phyloP scores from a whole-genome alignment of 257 asterid species.

The Sherardia arvensis region DNA sequence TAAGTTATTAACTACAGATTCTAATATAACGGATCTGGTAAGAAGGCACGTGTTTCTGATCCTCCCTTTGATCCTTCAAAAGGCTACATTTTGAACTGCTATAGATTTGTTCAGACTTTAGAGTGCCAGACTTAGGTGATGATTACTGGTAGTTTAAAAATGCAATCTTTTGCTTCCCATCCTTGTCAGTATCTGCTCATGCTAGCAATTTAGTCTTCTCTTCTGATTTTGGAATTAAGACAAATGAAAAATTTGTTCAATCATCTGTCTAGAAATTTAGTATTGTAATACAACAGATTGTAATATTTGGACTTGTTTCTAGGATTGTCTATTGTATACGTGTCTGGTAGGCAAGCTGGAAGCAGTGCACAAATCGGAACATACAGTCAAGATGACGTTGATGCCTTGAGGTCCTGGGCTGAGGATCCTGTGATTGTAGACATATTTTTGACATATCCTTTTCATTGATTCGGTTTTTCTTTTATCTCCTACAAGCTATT shows the following conservation, averaged over 20 bases:
- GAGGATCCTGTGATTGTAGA: slow-evolving; percentile 84
- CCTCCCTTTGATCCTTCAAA: background rate
- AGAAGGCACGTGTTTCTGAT: background rate
- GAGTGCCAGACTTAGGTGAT: background rate
- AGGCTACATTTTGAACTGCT: background rate
- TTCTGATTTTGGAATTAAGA: background rate
- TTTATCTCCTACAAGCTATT: background rate
- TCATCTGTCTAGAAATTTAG: background rate
- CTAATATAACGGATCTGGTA: background rate
- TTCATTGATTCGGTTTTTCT: slow-evolving; percentile 6
- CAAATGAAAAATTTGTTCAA: background rate
- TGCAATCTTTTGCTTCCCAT: background rate
- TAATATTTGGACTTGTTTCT: slow-evolving; percentile 10
- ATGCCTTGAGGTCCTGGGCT: slow-evolving; percentile 81
- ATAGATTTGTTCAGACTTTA: background rate
- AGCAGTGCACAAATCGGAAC: slow-evolving; percentile 59
- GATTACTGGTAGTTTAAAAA: background rate
- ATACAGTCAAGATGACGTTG: slow-evolving; percentile 86
- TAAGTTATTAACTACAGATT: background rate
- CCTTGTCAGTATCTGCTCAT: background rate
- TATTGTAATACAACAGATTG: background rate
- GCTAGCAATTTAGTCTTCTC: background rate
- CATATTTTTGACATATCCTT: slow-evolving; percentile 94
- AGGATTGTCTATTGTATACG: slow-evolving; percentile 78
- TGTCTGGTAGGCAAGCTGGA: slow-evolving; percentile 74